Evolutionary conservation across 2,329 filamentous ascomycete species (phyloP).

Genomic region (Sclerotinia minor): DNA sequence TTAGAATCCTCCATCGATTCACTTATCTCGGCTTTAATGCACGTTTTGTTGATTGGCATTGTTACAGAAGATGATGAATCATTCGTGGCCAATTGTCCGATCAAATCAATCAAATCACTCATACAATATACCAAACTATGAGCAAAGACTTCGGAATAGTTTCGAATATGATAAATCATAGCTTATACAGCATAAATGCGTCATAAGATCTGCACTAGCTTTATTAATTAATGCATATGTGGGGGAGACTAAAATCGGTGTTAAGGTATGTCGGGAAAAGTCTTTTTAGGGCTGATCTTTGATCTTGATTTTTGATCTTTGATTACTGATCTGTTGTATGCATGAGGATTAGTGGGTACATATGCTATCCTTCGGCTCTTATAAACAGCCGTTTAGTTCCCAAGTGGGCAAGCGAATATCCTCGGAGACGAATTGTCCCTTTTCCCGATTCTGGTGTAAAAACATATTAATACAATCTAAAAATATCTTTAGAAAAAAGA

Average conservation of each 20-base stretch:
- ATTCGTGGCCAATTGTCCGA: neutral
- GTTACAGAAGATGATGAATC: neutral
- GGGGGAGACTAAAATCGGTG: constrained; percentile 1
- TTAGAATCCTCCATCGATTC: neutral
- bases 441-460: too few species aligned
- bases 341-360: neutral
- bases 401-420: too few species aligned
- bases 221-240: too few species aligned
- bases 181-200: neutral
- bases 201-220: neutral
- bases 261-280: constrained; percentile 1
- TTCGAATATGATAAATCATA: neutral
- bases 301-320: too few species aligned
- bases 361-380: too few species aligned
- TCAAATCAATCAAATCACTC: neutral
- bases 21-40: constrained; percentile 11
- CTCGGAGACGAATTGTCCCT: too few species aligned
- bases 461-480: too few species aligned
- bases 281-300: neutral
- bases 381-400: too few species aligned
- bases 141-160: neutral
- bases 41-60: neutral
- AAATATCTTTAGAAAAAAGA: too few species aligned
- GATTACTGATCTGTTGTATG: neutral
- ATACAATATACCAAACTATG: neutral